These are phyloP conservation scores for Sicyos baderoa DNA, from an alignment of 306 rosid species.

Conservation along the genomic window DNA sequence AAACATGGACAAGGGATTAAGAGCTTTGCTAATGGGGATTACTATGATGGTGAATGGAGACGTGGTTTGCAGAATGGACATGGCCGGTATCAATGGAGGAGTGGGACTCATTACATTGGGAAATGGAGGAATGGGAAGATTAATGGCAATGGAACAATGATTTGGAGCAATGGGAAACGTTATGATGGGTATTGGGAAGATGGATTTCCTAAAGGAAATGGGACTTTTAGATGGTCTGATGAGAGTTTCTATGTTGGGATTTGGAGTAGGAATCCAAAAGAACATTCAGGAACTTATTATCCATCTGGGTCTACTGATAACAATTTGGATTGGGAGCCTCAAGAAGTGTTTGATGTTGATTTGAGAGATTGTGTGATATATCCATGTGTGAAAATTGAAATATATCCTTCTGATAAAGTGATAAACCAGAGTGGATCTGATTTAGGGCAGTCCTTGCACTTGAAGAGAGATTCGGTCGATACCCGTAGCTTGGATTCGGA, in stretches of 20 bases:
- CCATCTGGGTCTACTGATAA: conserved; percentile 35
- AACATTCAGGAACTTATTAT: conserved; percentile 58
- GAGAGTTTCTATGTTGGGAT: conserved; percentile 65
- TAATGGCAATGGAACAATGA: conserved; percentile 68
- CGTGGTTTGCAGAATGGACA: conserved; percentile 69
- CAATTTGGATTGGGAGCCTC: conserved; percentile 60
- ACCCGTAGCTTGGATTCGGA: conserved; percentile 35
- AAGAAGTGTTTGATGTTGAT: conserved; percentile 40
- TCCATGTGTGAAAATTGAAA: conserved; percentile 40
- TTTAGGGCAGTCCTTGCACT: conserved; percentile 26
- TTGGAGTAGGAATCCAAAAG: conserved; percentile 56
- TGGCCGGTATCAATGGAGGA: conserved; percentile 80
- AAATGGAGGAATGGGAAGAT: conserved; percentile 65
- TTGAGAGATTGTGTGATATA: conserved; percentile 45
- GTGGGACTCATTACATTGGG: conserved; percentile 69
- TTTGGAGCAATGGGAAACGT: conserved; percentile 63
- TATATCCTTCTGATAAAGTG: conserved; percentile 68
- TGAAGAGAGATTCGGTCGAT: conserved; percentile 35
- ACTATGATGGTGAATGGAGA: conserved; percentile 83
- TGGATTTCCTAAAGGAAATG: conserved; percentile 74
- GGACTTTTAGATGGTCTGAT: conserved; percentile 60
- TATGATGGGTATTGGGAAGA: conserved; percentile 83
- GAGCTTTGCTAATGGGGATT: conserved; percentile 68
- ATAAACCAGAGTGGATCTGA: conserved; percentile 27
- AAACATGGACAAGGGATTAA: conserved; percentile 68